Evolutionary conservation across 2,329 filamentous ascomycete species (phyloP), one percentile per base, ranked within the genome.

Genomic region (Keithomyces neogunnii): DNA sequence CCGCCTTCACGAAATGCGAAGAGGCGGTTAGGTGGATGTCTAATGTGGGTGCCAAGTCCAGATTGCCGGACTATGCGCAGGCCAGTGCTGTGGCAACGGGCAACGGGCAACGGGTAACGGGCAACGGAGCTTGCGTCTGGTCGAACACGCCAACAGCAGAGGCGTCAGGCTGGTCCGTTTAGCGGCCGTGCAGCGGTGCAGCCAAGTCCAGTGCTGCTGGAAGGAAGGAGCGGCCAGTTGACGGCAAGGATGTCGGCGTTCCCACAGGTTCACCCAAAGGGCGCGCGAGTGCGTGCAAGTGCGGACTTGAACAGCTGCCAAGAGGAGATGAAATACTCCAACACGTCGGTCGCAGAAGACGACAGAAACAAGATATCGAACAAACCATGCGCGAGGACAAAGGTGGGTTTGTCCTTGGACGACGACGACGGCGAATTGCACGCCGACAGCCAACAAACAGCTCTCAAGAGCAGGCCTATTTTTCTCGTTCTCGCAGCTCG

Each of bases 61-160:
- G 19, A 19, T 19, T 19, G 19, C 19, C 19, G 26, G 38, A 35
- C 48, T 13, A 28, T 40, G 44, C 42, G 35, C 40, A 42, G 36
- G 31, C 40, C 29, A 35, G 28, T 46, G 35, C 40, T 45, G 46
- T 51, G 50, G 50, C 50, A 45, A 48, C 49, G 42, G 47, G 19
- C 19, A 19, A 19, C 19, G 19, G 19, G 19, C 19, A 19, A 19
- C 19, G 19, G 19, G 19, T 19, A 19, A 19, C 19, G 19, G 47
- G 36, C 40, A 28, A 45, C 50, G 33, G 26, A 30, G 26, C 3
- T 19, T 19, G 19, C 19, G 19, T 19, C 19, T 44, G 36, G 13
- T 5, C n/a, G 40, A 44, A 28, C 26, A 30, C 40, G 13, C 40
- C 40, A 44, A 42, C 35, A 33, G 28, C 5, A 35, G 31, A 19